Conservation (phyloP, 768 basidiomycete species). For the Ramaria sp. region DNA sequence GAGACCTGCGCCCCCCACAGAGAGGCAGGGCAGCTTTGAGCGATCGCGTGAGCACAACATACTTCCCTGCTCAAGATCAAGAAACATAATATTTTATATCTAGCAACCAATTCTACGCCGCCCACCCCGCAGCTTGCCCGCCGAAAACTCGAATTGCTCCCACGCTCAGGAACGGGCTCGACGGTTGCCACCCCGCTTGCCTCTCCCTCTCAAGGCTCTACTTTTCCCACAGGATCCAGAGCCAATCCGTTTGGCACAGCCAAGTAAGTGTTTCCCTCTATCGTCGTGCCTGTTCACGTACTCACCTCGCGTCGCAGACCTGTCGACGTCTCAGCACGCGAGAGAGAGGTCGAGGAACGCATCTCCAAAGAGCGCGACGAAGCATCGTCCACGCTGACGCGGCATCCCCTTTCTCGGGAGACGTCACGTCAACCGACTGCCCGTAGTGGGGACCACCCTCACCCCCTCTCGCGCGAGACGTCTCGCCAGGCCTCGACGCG, state of each 20-base stretch:
- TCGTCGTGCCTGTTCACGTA: background rate
- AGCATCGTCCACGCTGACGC: conserved; percentile 21
- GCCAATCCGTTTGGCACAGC: conserved; percentile 86
- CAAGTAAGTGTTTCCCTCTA: conserved; percentile 33
- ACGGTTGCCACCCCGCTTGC: conserved; percentile 64
- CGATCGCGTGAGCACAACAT: conserved; percentile 46
- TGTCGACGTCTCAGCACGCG: conserved; percentile 70
- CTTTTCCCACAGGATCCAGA: conserved; percentile 28
- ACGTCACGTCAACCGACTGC: conserved; percentile 38
- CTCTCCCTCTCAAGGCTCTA: conserved; percentile 53
- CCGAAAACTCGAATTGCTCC: conserved; percentile 77
- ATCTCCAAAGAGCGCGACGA: conserved; percentile 53
- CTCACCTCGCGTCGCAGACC: conserved; percentile 40
- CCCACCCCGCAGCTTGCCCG: conserved; percentile 74
- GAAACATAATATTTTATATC: conserved; percentile 10
- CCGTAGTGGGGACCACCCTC: conserved; percentile 29
- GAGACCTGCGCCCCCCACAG: conserved; percentile 24
- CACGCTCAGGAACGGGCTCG: conserved; percentile 61
- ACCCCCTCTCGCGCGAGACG: conserved; percentile 13
- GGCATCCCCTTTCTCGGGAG: conserved; percentile 38
- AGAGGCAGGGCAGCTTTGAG: conserved; percentile 6
- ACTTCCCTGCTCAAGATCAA: background rate
- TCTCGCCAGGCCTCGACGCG: conserved; percentile 20
- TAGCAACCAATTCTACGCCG: conserved; percentile 64
- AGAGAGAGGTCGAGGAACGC: conserved; percentile 64